A percentile compares a stretch with the other conserved stretches of the same genome.
phyloP scores from a whole-genome alignment of 2,329 filamentous ascomycete species.

The Colletotrichum truncatum region DNA sequence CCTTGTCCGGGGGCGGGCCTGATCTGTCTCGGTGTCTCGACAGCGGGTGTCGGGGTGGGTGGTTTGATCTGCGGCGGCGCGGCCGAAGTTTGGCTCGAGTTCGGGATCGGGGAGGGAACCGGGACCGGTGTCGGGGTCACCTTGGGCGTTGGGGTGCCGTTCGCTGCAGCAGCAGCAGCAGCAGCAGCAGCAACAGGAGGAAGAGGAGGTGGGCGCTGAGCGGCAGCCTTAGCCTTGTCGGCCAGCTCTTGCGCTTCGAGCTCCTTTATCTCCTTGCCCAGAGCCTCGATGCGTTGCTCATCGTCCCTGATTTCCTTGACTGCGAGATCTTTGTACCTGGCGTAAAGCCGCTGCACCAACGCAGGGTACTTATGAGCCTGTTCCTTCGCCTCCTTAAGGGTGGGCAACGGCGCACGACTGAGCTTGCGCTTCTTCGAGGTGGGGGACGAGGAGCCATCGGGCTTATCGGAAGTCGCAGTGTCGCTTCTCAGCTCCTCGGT shows the following conservation, averaged over 20 bases:
- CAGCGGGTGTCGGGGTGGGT: background rate
- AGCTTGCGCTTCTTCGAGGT: slow-evolving; percentile 80
- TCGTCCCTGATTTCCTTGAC: slow-evolving; percentile 78
- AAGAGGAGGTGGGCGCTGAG: background rate
- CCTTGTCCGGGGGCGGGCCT: slow-evolving; percentile 35
- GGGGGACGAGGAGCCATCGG: slow-evolving; percentile 50
- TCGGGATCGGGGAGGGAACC: slow-evolving; percentile 1
- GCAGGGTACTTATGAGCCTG: slow-evolving; percentile 75
- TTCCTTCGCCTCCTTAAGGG: slow-evolving; percentile 72
- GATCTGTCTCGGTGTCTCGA: slow-evolving; percentile 15
- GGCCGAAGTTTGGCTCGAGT: background rate
- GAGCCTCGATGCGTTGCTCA: slow-evolving; percentile 71
- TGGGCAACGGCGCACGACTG: slow-evolving; percentile 69
- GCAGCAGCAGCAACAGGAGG: no score
- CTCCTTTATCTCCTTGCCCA: slow-evolving; percentile 74
- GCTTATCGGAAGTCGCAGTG: slow-evolving; percentile 45
- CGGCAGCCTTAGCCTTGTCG: slow-evolving; percentile 28
- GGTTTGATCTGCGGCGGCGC: slow-evolving; percentile 15
- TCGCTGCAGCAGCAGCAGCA: no score
- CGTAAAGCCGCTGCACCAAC: slow-evolving; percentile 79
- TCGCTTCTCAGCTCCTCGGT: slow-evolving; percentile 75
- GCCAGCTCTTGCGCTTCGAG: slow-evolving; percentile 62
- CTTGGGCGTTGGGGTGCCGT: background rate
- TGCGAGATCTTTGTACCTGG: slow-evolving; percentile 75
- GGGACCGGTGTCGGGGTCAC: slow-evolving; percentile 19